Percentiles rank a stretch among this genome's conserved stretches.
Conservation (phyloP, 768 basidiomycete species). For the Hemileccinum rubropunctum region DNA sequence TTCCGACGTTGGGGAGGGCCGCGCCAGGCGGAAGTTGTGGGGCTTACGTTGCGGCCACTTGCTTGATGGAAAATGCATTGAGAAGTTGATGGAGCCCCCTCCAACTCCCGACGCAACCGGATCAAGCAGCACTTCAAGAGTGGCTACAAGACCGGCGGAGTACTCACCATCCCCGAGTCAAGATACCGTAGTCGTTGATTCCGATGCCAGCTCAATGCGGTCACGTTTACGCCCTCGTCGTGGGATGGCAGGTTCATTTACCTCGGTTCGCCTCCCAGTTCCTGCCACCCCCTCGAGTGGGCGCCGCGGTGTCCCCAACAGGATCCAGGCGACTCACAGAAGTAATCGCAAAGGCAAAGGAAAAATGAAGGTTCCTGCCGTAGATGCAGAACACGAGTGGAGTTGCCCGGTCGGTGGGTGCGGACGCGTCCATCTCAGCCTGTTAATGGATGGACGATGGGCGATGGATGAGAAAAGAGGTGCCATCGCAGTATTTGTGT, state of each 20-base stretch:
- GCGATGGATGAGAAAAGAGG: slow-evolving; percentile 48
- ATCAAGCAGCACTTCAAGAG: slow-evolving; percentile 12
- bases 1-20: slow-evolving; percentile 46
- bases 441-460: slow-evolving; percentile 60
- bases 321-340: slow-evolving; percentile 3
- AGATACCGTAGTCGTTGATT: slow-evolving; percentile 26
- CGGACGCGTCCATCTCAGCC: slow-evolving; percentile 50
- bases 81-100: slow-evolving; percentile 51
- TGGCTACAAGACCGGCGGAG: slow-evolving; percentile 4
- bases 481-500: slow-evolving; percentile 39
- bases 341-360: slow-evolving; percentile 31
- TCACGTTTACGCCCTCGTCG: slow-evolving; percentile 56
- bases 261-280: slow-evolving; percentile 3
- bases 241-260: slow-evolving; percentile 8
- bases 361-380: slow-evolving; percentile 35
- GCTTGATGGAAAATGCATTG: slow-evolving; percentile 73
- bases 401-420: slow-evolving; percentile 63
- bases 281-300: slow-evolving; percentile 6
- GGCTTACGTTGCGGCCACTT: slow-evolving; percentile 74
- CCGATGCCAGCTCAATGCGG: slow-evolving; percentile 42
- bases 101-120: slow-evolving; percentile 5
- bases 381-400: slow-evolving; percentile 57
- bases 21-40: slow-evolving; percentile 55
- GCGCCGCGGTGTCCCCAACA: slow-evolving; percentile 4
- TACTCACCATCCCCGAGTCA: slow-evolving; percentile 17